A percentile compares a stretch with the other conserved stretches of the same genome.
phyloP scores from a whole-genome alignment of 352 stramenopile species.

The Pythium rishiriense region DNA sequence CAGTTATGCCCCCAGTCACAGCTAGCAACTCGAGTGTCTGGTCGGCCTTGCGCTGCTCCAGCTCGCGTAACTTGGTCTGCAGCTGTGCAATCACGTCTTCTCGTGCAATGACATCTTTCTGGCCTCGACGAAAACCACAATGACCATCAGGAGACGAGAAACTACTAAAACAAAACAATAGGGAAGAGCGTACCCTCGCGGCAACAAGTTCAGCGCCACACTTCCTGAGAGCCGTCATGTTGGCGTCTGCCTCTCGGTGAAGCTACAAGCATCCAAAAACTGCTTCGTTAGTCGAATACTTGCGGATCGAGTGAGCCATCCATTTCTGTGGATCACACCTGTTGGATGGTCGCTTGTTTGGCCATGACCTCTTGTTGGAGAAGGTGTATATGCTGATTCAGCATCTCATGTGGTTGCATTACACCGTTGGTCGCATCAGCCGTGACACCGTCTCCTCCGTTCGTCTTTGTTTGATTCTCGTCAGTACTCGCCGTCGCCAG shows the following conservation, averaged over 20 bases:
- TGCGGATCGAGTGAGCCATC: background rate
- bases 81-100: constrained; percentile 45
- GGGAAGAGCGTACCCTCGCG: constrained; percentile 36
- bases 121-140: background rate
- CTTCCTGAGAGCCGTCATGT: constrained; percentile 50
- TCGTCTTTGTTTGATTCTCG: background rate
- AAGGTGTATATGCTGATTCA: constrained; percentile 45
- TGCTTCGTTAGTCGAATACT: background rate
- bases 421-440: background rate
- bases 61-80: constrained; percentile 31
- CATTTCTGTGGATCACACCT: constrained; percentile 4
- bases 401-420: constrained; percentile 17
- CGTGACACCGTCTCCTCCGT: background rate
- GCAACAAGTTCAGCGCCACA: constrained; percentile 67
- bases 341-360: constrained; percentile 36
- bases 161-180: background rate
- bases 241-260: constrained; percentile 55
- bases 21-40: constrained; percentile 40
- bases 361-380: constrained; percentile 49
- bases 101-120: constrained; percentile 54
- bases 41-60: constrained; percentile 40
- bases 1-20: background rate
- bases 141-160: background rate
- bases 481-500: constrained; percentile 8
- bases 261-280: constrained; percentile 36